A percentile compares a stretch with the other conserved stretches of the same genome.
Conservation (phyloP, 257 asterid species). For the Perilla frutescens region DNA sequence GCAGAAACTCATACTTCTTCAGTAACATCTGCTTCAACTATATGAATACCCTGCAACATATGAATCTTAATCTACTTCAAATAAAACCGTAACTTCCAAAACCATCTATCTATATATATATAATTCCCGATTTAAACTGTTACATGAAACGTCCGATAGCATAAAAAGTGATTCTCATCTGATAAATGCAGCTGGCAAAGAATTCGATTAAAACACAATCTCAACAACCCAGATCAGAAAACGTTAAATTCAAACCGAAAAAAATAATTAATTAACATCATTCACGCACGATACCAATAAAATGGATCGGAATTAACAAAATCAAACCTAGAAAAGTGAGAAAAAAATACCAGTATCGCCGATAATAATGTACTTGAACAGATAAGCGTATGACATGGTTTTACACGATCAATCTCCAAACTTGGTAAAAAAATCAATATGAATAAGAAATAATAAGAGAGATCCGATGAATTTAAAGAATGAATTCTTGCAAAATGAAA, state of each 20-base stretch:
- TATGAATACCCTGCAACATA: slow-evolving; percentile 1
- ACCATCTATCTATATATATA: not conserved
- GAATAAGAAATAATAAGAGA: not conserved
- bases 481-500: not conserved
- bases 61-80: slow-evolving; percentile 18
- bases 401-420: slow-evolving; percentile 36
- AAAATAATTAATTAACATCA: slow-evolving; percentile 1
- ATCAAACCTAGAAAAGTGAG: not conserved
- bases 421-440: not conserved
- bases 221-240: slow-evolving; percentile 27
- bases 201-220: not conserved
- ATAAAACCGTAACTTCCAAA: not conserved
- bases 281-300: not conserved
- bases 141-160: not conserved
- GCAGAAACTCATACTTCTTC: not conserved
- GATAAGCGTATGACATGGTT: slow-evolving; percentile 65
- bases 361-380: slow-evolving; percentile 66
- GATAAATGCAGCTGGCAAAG: not conserved
- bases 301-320: not conserved
- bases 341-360: slow-evolving; percentile 58
- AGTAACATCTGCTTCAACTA: not conserved
- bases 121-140: slow-evolving; percentile 17
- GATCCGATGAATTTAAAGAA: not conserved
- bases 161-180: not conserved
- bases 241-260: not conserved